These are phyloP conservation scores for Danielia reshetovae DNA, from an alignment of 805 yeast genomes.

Conservation along the genomic window DNA sequence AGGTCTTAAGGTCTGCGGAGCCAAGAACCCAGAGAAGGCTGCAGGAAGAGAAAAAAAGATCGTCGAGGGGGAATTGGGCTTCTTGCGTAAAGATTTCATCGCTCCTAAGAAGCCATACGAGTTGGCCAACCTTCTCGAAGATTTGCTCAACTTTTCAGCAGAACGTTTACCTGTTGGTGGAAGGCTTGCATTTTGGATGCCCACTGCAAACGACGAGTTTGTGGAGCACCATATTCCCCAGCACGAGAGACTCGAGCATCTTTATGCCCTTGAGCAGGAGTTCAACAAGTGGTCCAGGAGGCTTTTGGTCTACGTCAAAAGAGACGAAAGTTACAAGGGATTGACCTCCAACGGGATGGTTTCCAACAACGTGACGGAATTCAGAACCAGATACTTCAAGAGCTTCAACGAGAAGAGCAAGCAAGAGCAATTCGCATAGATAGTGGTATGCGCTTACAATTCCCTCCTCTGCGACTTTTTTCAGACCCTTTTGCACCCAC, in stretches of 20 bases:
- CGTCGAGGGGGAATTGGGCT: conserved; percentile 80
- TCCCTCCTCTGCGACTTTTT: conserved; percentile 14
- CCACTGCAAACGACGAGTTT: conserved; percentile 86
- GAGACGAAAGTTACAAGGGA: conserved; percentile 50
- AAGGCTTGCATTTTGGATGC: conserved; percentile 95
- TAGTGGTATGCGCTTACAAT: conserved; percentile 14
- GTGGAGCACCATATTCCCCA: conserved; percentile 69
- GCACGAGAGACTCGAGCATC: conserved; percentile 67
- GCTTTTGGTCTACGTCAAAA: conserved; percentile 71
- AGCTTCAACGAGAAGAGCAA: conserved; percentile 49
- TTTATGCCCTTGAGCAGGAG: conserved; percentile 76
- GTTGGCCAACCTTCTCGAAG: conserved; percentile 71
- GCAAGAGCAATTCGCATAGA: neutral
- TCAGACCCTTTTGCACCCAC: conserved; percentile 4
- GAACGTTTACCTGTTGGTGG: conserved; percentile 70
- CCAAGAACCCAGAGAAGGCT: conserved; percentile 61
- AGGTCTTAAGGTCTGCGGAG: conserved; percentile 90
- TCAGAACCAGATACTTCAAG: conserved; percentile 72
- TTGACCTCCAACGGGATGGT: conserved; percentile 41
- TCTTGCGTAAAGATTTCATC: conserved; percentile 72
- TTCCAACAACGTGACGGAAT: conserved; percentile 46
- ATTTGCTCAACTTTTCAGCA: conserved; percentile 70
- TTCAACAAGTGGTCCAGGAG: conserved; percentile 94
- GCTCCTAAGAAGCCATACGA: conserved; percentile 92
- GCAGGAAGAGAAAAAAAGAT: conserved; percentile 67